Base-by-base conservation (phyloP, 116 monocot species). In the Papilionanthe hybrid region DNA sequence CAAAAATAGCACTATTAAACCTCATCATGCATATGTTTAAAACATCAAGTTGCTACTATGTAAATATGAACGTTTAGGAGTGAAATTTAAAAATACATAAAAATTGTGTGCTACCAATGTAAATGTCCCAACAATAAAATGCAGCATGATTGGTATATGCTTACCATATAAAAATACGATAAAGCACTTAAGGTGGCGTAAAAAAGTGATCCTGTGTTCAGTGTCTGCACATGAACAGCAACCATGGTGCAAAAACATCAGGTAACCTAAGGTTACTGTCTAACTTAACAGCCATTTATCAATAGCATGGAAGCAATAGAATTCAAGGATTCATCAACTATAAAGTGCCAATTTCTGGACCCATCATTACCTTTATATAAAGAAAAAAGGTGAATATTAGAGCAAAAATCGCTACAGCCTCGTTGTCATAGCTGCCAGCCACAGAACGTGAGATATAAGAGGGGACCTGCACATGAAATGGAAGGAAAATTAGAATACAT, bases 321-420 rank as follows among this genome's bases (percentile, higher is more conserved):
- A 82, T 15, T 28, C 77, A 77, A 32, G 22, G 13, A 53, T 30
- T 77, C 55, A 77, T 77, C 28, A 55, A 15, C 27, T 32, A 77
- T n/a, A 76, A 42, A 42, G 42, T 47, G 1, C 10, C 74, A n/a
- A 22, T 6, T 37, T 44, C 37, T 79, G 42, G 78, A 63, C 58
- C 67, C 19, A 58, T 5, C 10, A 3, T 75, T 81, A 97, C 97
- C 92, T 97, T 97, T 77, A 97, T 81, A 80, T 97, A 97, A 80
- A 97, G 94, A 85, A 92, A 97, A 85, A 97, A 97, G 43, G 97
- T 97, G 80, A 94, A 92, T 53, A 97, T 94, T 78, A 97, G 84
- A 47, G 97, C 97, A 87, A 97, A 97, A 78, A 97, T 97, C n/a
- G 97, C 97, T 32, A 97, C 94, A 82, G 97, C 97, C 90, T 97